phyloP scores from a whole-genome alignment of 2,329 filamentous ascomycete genomes.

The Colletotrichum sojae region DNA sequence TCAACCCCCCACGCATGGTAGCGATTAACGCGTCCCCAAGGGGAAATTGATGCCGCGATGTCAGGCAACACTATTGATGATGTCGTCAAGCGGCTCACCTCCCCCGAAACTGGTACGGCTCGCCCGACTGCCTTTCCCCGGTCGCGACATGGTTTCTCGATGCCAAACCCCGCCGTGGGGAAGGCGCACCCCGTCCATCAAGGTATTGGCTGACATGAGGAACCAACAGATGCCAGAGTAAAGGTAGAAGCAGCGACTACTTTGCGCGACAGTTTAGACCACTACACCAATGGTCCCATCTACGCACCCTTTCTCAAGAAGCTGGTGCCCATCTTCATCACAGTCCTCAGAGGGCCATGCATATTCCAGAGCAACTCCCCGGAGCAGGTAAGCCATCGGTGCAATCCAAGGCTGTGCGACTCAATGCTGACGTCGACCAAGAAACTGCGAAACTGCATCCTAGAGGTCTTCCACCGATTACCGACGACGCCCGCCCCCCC shows the following conservation, averaged over 20 bases:
- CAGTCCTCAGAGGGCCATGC: slow-evolving; percentile 85
- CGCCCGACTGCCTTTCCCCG: neutral
- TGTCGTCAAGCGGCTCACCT: slow-evolving; percentile 72
- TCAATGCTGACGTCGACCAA: slow-evolving; percentile 52
- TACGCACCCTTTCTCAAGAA: slow-evolving; percentile 88
- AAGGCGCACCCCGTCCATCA: slow-evolving; percentile 22
- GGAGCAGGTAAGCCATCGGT: slow-evolving; percentile 78
- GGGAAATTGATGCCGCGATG: slow-evolving; percentile 69
- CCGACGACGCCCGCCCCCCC: slow-evolving; percentile 78
- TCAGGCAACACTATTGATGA: slow-evolving; percentile 73
- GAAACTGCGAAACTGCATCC: slow-evolving; percentile 92
- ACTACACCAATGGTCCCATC: slow-evolving; percentile 82
- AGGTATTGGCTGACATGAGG: slow-evolving; percentile 36
- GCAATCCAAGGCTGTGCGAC: slow-evolving; percentile 21
- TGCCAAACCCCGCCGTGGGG: slow-evolving; percentile 16
- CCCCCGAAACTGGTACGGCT: slow-evolving; percentile 68
- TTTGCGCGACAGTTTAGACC: slow-evolving; percentile 91
- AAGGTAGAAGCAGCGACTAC: slow-evolving; percentile 88
- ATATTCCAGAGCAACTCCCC: slow-evolving; percentile 92
- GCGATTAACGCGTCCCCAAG: slow-evolving; percentile 50
- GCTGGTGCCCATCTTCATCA: slow-evolving; percentile 90
- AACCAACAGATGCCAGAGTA: slow-evolving; percentile 77
- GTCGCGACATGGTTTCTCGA: slow-evolving; percentile 8
- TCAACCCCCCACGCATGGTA: slow-evolving; percentile 52
- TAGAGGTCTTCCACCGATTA: slow-evolving; percentile 94